Base-by-base conservation (phyloP, 495 filamentous ascomycete species). In the Neurospora terricola region DNA sequence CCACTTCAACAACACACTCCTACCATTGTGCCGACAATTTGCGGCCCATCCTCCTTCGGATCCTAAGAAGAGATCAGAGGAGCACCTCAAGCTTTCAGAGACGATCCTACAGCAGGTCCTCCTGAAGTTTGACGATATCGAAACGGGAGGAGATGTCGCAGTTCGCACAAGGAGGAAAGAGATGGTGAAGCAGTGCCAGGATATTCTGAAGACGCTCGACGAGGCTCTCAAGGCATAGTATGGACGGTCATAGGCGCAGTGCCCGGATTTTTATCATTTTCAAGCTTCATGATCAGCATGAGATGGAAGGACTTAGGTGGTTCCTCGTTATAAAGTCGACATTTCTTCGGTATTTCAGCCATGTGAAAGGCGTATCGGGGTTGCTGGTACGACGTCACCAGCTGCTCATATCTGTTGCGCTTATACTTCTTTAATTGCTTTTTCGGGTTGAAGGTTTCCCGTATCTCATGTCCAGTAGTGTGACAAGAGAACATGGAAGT, bases 51-150 rank as follows among this genome's bases (percentile, higher is more conserved):
- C 95, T 16, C 96, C 96, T 0, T 76, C 76, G 4, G 94, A 98
- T 34, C 76, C 80, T 23, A 91, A 92, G 80, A 90, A 91, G 82
- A 85, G 89, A 48, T 88, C 89, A 23, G 91, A 92, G 48, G 91
- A 95, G 75, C 90, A 98, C 74, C 90, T 91, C 80, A 92, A 88
- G 79, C 78, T 98, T 40, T 90, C 87, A 37, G 96, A 98, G 84
- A 93, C 89, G 5, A 91, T 97, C 71, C 83, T 98, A 85, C 86
- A 89, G 70, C 92, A 97, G 79, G 87, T 95, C 8, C 75, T 97
- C 72, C 76, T 99, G 76, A 97, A 96, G 82, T 85, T 95, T 36
- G 94, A 98, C 83, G 90, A 86, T 16, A 90, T 97, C 36, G 93
- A 95, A 72, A 91, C 89, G 4, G 88, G 90, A 23, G 89, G 88